Evolutionary conservation across 305 asterid species (phyloP).

Genomic region (Rubia peregrina): DNA sequence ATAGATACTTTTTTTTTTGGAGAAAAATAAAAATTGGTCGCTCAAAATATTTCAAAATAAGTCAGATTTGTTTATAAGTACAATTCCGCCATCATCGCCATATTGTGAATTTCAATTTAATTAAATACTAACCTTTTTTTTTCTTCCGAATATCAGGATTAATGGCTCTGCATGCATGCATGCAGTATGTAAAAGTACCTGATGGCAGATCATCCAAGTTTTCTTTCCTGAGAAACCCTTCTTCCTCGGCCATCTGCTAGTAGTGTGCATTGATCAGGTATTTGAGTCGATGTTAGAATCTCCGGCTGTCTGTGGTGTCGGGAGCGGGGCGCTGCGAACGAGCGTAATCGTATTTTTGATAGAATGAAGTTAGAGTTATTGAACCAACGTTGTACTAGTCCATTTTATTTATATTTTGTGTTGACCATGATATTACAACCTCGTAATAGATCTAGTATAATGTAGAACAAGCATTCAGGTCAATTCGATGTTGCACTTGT

Average conservation of each 20-base stretch:
- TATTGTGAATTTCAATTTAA: neutral
- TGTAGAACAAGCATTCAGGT: neutral
- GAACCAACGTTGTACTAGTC: neutral
- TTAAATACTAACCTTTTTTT: neutral
- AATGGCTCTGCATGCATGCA: constrained; percentile 10
- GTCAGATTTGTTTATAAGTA: too few relatives aligned
- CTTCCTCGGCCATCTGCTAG: neutral
- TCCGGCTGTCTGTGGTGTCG: too few relatives aligned
- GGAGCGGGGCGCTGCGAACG: neutral
- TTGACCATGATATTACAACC: neutral
- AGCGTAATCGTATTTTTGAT: neutral
- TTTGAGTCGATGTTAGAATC: neutral
- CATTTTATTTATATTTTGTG: neutral
- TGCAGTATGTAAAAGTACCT: neutral
- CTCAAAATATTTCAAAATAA: too few relatives aligned
- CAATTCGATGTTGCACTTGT: neutral
- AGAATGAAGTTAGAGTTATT: neutral
- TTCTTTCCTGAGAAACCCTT: neutral
- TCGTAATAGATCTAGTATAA: neutral
- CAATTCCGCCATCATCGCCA: too few relatives aligned
- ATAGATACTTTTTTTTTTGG: too few relatives aligned
- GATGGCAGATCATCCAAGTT: neutral
- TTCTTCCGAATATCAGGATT: neutral
- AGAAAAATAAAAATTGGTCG: too few relatives aligned
- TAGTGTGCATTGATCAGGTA: constrained; percentile 2